Conservation (phyloP, 495 filamentous ascomycete genomes). For the Annulohypoxylon stygium region DNA sequence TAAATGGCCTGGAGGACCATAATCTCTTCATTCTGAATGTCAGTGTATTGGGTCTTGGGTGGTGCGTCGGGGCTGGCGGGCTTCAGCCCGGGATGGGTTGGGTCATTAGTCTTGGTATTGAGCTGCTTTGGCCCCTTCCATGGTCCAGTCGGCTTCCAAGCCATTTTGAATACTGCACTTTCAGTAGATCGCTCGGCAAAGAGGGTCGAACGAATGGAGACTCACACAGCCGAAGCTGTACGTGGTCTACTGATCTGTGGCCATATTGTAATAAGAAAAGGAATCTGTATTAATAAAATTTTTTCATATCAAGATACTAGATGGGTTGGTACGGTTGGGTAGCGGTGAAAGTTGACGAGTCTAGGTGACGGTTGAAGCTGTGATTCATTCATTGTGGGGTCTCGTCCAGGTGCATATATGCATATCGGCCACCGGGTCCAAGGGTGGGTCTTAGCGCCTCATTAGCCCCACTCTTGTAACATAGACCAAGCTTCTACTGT, state of each 20-base stretch:
- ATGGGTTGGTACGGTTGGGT: neutral
- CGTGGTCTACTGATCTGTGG: conserved; percentile 48
- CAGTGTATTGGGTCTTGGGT: conserved; percentile 76
- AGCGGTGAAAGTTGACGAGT: conserved; percentile 33
- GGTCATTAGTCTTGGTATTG: conserved; percentile 52
- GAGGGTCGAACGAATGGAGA: conserved; percentile 47
- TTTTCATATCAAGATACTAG: conserved; percentile 16
- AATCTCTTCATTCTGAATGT: conserved; percentile 88
- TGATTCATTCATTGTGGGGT: conserved; percentile 31
- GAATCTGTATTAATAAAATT: conserved; percentile 6
- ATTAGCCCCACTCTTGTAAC: neutral
- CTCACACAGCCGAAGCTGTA: conserved; percentile 52
- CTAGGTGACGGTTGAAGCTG: conserved; percentile 14
- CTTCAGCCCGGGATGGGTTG: conserved; percentile 59
- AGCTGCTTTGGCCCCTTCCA: conserved; percentile 57
- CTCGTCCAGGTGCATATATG: conserved; percentile 20
- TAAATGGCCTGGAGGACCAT: conserved; percentile 91
- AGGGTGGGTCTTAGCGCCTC: conserved; percentile 24
- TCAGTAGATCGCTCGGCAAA: conserved; percentile 38
- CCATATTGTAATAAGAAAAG: conserved; percentile 46
- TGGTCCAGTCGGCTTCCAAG: conserved; percentile 57
- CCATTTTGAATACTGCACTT: conserved; percentile 53
- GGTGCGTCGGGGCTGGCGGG: conserved; percentile 51
- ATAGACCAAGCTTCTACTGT: no score
- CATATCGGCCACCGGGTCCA: no score